Evolutionary conservation across 169 alveolate species (phyloP).

Genomic region (Cryptosporidium baileyi): DNA sequence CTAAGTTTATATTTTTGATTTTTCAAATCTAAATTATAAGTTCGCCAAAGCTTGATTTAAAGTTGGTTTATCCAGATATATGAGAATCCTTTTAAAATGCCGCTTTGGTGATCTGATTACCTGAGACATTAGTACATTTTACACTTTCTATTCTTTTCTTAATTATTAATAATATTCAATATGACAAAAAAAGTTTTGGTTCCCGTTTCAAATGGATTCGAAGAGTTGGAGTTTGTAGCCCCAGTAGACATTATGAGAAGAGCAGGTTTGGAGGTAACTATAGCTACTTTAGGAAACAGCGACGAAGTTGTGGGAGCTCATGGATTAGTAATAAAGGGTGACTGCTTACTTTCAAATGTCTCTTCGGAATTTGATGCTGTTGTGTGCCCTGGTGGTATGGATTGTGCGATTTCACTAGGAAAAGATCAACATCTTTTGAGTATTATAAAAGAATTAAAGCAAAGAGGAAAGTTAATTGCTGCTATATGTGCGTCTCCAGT

Average conservation of each 20-base stretch:
- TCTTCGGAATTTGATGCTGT: constrained; percentile 75
- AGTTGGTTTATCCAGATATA: no score
- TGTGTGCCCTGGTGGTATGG: constrained; percentile 84
- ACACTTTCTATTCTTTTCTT: background rate
- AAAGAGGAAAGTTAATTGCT: constrained; percentile 77
- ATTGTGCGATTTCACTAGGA: constrained; percentile 75
- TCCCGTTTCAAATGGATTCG: constrained; percentile 79
- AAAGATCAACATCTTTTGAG: constrained; percentile 72
- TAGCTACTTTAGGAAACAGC: constrained; percentile 73
- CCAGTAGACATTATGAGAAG: constrained; percentile 79
- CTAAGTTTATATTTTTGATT: no score
- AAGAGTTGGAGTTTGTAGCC: constrained; percentile 81
- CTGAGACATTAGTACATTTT: no score
- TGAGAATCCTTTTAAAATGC: no score
- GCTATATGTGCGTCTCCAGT: constrained; percentile 90
- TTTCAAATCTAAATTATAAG: no score
- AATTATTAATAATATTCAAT: background rate
- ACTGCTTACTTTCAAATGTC: constrained; percentile 33
- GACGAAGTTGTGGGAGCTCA: constrained; percentile 63
- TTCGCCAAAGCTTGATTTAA: no score
- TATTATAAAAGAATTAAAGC: constrained; percentile 75
- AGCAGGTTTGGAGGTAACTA: constrained; percentile 78
- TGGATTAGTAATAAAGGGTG: constrained; percentile 74
- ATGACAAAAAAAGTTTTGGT: constrained; percentile 75
- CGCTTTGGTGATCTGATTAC: no score